Evolutionary conservation across 495 filamentous ascomycete genomes (phyloP).

Genomic region (Daldinia childiae): DNA sequence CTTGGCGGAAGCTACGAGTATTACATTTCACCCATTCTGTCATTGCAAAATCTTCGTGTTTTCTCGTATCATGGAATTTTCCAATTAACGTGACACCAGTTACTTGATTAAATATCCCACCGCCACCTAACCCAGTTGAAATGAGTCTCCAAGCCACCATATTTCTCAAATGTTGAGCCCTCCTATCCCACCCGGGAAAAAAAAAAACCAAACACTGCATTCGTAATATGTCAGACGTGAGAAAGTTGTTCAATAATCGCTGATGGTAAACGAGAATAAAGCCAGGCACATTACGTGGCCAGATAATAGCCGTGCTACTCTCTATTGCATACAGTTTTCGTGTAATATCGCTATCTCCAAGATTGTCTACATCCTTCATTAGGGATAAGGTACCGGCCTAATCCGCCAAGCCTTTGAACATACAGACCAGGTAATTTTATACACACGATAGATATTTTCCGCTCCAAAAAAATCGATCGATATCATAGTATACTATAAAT

Average conservation of each 20-base stretch:
- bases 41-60: not conserved
- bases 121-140: not conserved
- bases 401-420: not conserved
- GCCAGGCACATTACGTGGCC: not conserved
- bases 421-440: not conserved
- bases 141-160: not conserved
- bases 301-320: not conserved
- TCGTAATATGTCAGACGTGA: not conserved
- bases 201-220: not conserved
- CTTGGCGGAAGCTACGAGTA: not conserved
- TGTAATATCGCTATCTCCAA: slow-evolving; percentile 1
- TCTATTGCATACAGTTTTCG: not conserved
- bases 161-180: not conserved
- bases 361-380: not conserved
- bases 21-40: not conserved
- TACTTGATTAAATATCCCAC: not conserved
- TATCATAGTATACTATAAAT: slow-evolving; percentile 3
- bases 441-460: not conserved
- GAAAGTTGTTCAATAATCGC: not conserved
- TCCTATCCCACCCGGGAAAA: not conserved
- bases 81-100: not conserved
- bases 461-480: not conserved
- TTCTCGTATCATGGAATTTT: not conserved
- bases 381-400: not conserved
- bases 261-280: not conserved